A percentile compares a stretch with the other conserved stretches of the same genome.
phyloP scores from a whole-genome alignment of 371 early-diverging fungal species.

The Apophysomyces elegans region DNA sequence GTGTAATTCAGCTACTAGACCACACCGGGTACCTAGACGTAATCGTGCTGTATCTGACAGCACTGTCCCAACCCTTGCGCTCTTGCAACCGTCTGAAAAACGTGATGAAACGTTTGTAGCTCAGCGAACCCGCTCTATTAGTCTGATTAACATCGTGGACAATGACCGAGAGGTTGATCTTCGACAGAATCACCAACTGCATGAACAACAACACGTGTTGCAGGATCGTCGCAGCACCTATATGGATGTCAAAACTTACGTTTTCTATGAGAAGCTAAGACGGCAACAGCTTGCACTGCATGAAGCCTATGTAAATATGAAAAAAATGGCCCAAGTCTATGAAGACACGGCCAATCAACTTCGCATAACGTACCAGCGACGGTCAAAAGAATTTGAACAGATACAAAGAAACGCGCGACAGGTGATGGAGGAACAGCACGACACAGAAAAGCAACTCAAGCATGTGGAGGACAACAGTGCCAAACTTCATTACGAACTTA shows the following conservation, averaged over 20 bases:
- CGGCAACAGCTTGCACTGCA: slow-evolving; percentile 36
- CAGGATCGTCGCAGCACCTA: slow-evolving; percentile 21
- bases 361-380: slow-evolving; percentile 32
- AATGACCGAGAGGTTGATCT: slow-evolving; percentile 1
- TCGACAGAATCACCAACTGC: slow-evolving; percentile 9
- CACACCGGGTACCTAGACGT: slow-evolving; percentile 21
- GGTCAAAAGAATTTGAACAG: slow-evolving; percentile 34
- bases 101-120: background rate
- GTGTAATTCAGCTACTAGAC: slow-evolving; percentile 25
- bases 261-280: slow-evolving; percentile 41
- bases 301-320: slow-evolving; percentile 28
- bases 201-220: background rate
- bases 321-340: slow-evolving; percentile 29
- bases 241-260: slow-evolving; percentile 45
- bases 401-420: slow-evolving; percentile 26
- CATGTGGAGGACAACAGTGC: slow-evolving; percentile 47
- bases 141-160: slow-evolving; percentile 14
- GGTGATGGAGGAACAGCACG: slow-evolving; percentile 40
- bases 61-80: slow-evolving; percentile 9
- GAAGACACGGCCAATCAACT: slow-evolving; percentile 37
- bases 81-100: background rate
- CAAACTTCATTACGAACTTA: slow-evolving; percentile 51
- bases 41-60: slow-evolving; percentile 31
- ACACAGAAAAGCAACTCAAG: slow-evolving; percentile 37
- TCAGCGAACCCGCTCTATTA: slow-evolving; percentile 22